phyloP scores from a whole-genome alignment of 257 asterid species.

The Gentiana straminea region DNA sequence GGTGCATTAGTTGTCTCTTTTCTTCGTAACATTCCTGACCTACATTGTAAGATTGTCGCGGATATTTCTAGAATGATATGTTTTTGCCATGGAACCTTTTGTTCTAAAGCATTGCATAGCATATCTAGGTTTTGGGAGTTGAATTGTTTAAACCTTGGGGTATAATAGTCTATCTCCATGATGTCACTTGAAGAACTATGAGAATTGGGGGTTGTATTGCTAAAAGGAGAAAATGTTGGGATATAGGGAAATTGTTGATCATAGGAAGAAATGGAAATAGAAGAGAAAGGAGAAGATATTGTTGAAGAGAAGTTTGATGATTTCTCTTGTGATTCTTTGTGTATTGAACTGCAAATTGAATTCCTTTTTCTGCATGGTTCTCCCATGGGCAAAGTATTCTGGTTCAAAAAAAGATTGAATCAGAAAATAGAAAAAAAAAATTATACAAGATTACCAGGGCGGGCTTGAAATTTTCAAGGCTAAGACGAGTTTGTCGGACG shows the following conservation, averaged over 20 bases:
- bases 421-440: slow-evolving; percentile 12
- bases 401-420: slow-evolving; percentile 12
- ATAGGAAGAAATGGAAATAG: slow-evolving; percentile 31
- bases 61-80: slow-evolving; percentile 44
- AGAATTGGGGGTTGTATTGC: slow-evolving; percentile 37
- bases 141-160: slow-evolving; percentile 41
- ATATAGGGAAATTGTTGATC: slow-evolving; percentile 19
- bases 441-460: background rate
- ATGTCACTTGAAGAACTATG: slow-evolving; percentile 44
- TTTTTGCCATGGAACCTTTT: slow-evolving; percentile 53
- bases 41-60: slow-evolving; percentile 54
- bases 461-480: too few relatives aligned
- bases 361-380: slow-evolving; percentile 53
- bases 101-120: slow-evolving; percentile 56
- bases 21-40: slow-evolving; percentile 57
- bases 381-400: slow-evolving; percentile 27
- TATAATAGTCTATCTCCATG: slow-evolving; percentile 40
- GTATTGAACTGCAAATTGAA: slow-evolving; percentile 41
- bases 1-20: slow-evolving; percentile 9
- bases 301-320: slow-evolving; percentile 34
- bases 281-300: slow-evolving; percentile 37
- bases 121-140: slow-evolving; percentile 41
- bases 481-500: too few relatives aligned
- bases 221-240: slow-evolving; percentile 10
- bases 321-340: slow-evolving; percentile 31